Evolutionary conservation across 768 basidiomycete species (phyloP).

Genomic region (Antrodiella citrinella): DNA sequence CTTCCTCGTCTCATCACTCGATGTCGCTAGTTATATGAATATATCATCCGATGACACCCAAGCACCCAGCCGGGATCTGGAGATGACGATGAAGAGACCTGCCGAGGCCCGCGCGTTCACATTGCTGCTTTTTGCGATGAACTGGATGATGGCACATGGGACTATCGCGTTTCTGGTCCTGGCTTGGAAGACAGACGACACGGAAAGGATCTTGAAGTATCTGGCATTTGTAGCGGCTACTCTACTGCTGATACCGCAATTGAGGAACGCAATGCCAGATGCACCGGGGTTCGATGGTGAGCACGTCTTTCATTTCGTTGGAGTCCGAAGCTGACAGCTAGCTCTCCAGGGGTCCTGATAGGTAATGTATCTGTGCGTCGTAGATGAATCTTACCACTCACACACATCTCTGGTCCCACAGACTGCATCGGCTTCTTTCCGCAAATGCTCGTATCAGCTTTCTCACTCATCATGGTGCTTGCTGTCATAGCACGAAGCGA

Average conservation of each 20-base stretch:
- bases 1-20: slow-evolving; percentile 34
- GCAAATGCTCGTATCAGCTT: slow-evolving; percentile 42
- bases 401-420: slow-evolving; percentile 12
- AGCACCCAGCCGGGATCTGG: slow-evolving; percentile 30
- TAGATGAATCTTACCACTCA: too few species aligned
- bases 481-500: slow-evolving; percentile 36
- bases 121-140: slow-evolving; percentile 37
- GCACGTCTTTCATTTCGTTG: too few species aligned
- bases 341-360: slow-evolving; percentile 42
- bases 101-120: slow-evolving; percentile 35
- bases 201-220: slow-evolving; percentile 28
- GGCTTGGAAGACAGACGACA: slow-evolving; percentile 27
- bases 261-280: slow-evolving; percentile 50
- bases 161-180: slow-evolving; percentile 38
- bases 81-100: slow-evolving; percentile 37
- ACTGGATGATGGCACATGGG: slow-evolving; percentile 50
- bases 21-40: slow-evolving; percentile 30
- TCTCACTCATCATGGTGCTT: slow-evolving; percentile 34
- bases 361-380: slow-evolving; percentile 33
- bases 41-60: not conserved
- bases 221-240: slow-evolving; percentile 33
- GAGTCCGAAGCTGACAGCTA: too few species aligned
- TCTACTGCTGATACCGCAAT: slow-evolving; percentile 38
- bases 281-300: slow-evolving; percentile 42
- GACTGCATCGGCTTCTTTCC: slow-evolving; percentile 53